Base-by-base conservation (phyloP, 2,329 filamentous ascomycete species). In the Colletotrichum sp. region DNA sequence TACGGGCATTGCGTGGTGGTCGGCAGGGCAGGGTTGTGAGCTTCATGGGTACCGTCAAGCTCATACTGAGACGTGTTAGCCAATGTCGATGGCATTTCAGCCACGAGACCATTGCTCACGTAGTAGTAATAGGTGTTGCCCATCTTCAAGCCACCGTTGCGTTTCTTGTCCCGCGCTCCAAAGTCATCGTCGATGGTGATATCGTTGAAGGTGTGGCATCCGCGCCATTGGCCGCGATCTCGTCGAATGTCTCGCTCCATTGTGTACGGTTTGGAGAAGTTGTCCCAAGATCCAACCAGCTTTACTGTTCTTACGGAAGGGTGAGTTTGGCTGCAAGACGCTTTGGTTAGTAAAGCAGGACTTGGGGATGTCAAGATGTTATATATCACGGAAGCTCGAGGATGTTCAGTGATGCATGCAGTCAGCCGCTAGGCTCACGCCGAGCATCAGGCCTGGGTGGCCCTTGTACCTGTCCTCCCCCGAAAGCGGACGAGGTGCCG, bases 91-190 rank as follows among this genome's bases (percentile, higher is more conserved):
- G n/a, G 13, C 12, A 44, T 39, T 12, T 18, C 5, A 24, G 15
- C 59, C 62, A 44, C 13, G 4, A 26, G 8, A 12, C 10, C 44
- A 18, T 64, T 60, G 89, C 94, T 86, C 88, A 98, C 95, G 86
- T 97, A 98, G 88, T 98, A 99, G 90, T 96, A 98, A 85, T 98
- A 98, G 18, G 94, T 97, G 76, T 94, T 92, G 60, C 96, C 96
- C 95, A 98, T 98, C 85, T 94, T 97, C 78, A 98, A 89, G 68
- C 94, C 96, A 74, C 96, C 96, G 79, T 91, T 91, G 80, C 95
- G 91, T 80, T 91, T 92, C 39, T 88, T 86, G 28, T 84, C 85
- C 68, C 86, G 88, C 79, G 77, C 79, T 68, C 88, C 84, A 65
- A 88, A 83, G 76, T 93, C 89, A 73, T 95, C 95, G 85, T 98